A percentile compares a stretch with the other conserved stretches of the same genome.
These are phyloP conservation scores for Cicer bijugum DNA, from an alignment of 306 rosid genomes.

Conservation along the genomic window DNA sequence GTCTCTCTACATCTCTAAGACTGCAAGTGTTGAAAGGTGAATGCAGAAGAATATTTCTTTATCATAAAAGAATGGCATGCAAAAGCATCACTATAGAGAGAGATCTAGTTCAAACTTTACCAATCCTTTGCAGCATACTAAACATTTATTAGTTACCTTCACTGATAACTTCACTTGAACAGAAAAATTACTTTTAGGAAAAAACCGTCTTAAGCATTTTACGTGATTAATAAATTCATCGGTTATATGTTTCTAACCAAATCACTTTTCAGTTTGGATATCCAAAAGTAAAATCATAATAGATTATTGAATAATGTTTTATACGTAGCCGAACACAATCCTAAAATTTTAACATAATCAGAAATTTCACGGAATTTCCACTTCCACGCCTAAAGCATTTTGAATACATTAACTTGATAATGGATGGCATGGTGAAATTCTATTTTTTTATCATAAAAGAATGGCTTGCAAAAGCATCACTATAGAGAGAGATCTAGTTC, in stretches of 20 bases:
- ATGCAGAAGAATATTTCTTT: neutral
- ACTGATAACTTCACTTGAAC: neutral
- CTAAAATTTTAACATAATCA: constrained; percentile 28
- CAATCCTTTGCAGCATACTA: no score
- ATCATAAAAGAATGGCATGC: no score
- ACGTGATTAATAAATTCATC: constrained; percentile 14
- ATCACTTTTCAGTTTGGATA: constrained; percentile 20
- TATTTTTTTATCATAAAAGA: neutral
- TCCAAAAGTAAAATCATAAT: constrained; percentile 15
- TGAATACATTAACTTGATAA: constrained; percentile 9
- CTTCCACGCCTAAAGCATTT: constrained; percentile 26
- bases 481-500: no score
- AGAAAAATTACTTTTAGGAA: neutral
- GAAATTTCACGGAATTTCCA: constrained; percentile 24
- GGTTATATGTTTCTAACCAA: constrained; percentile 1
- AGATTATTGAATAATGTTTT: constrained; percentile 28
- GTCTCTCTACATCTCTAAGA: constrained; percentile 27
- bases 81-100: no score
- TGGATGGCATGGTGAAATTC: constrained; percentile 3
- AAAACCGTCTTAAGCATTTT: neutral
- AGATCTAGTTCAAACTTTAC: no score
- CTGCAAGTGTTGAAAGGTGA: constrained; percentile 8
- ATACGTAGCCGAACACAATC: neutral
- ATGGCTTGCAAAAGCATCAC: no score
- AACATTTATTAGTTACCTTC: neutral